These are phyloP conservation scores for Vitellaria paradoxa DNA, from an alignment of 179 eudicot genomes.

Conservation along the genomic window DNA sequence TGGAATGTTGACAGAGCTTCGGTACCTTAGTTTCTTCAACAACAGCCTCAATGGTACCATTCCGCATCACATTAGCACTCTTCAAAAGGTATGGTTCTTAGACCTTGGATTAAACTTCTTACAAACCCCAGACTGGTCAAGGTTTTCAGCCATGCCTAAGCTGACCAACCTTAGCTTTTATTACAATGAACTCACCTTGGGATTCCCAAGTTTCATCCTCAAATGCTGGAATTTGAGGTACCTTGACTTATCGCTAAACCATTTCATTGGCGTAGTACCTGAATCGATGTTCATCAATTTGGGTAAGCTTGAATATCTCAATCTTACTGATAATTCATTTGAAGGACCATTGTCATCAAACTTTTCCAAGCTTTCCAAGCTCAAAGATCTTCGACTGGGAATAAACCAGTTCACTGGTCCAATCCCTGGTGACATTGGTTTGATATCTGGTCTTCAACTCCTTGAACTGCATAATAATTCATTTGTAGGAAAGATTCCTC, in stretches of 20 bases:
- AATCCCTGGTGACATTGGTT: slow-evolving; percentile 39
- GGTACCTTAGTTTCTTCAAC: slow-evolving; percentile 25
- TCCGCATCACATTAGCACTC: slow-evolving; percentile 46
- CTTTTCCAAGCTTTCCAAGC: slow-evolving; percentile 36
- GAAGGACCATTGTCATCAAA: slow-evolving; percentile 37
- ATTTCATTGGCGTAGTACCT: slow-evolving; percentile 51
- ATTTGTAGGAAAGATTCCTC: slow-evolving; percentile 48
- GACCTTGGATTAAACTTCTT: slow-evolving; percentile 52
- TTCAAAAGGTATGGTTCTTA: slow-evolving; percentile 35
- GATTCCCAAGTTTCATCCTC: slow-evolving; percentile 56
- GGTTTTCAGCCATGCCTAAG: slow-evolving; percentile 38
- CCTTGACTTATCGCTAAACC: slow-evolving; percentile 62
- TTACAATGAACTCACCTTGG: slow-evolving; percentile 36
- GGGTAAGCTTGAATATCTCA: slow-evolving; percentile 38
- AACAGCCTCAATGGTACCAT: slow-evolving; percentile 41
- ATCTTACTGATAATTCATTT: slow-evolving; percentile 35
- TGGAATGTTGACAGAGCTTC: slow-evolving; percentile 32
- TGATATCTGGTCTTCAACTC: slow-evolving; percentile 26
- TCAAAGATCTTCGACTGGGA: slow-evolving; percentile 35
- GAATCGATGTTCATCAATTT: slow-evolving; percentile 43
- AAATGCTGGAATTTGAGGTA: slow-evolving; percentile 41
- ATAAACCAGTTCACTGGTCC: slow-evolving; percentile 31
- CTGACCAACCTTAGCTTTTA: slow-evolving; percentile 39
- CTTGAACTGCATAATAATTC: slow-evolving; percentile 37
- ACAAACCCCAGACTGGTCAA: slow-evolving; percentile 55